Conservation (phyloP, 2,329 filamentous ascomycete genomes). For the Hypoxylon sp. region DNA sequence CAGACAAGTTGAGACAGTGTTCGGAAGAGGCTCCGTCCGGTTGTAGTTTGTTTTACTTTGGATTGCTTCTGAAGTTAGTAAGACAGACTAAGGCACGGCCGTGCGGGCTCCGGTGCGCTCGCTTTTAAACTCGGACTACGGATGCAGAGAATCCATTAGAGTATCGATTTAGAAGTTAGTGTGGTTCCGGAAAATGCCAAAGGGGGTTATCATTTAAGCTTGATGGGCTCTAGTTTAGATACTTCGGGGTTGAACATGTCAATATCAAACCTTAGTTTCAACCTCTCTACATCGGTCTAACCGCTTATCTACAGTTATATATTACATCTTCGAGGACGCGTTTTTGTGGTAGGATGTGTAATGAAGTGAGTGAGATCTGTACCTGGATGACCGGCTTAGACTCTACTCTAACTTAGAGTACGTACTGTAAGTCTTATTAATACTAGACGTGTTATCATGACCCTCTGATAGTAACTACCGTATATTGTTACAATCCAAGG, state of each 20-base stretch:
- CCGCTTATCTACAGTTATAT: background rate
- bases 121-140: background rate
- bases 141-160: background rate
- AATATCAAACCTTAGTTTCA: conserved; percentile 2
- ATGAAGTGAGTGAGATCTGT: background rate
- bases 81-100: background rate
- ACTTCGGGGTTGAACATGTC: background rate
- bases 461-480: no score
- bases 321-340: background rate
- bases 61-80: background rate
- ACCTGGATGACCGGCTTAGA: background rate
- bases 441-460: no score
- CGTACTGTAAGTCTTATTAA: no score
- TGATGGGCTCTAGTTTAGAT: background rate
- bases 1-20: background rate
- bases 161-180: background rate
- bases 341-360: background rate
- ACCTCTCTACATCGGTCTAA: background rate
- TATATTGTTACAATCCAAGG: no score
- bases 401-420: background rate
- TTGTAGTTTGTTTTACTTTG: background rate
- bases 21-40: background rate
- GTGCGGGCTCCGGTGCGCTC: background rate
- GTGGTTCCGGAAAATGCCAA: background rate
- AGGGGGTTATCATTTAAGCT: background rate